phyloP scores from a whole-genome alignment of 345 rosid genomes.

The Corchorus capsularis region DNA sequence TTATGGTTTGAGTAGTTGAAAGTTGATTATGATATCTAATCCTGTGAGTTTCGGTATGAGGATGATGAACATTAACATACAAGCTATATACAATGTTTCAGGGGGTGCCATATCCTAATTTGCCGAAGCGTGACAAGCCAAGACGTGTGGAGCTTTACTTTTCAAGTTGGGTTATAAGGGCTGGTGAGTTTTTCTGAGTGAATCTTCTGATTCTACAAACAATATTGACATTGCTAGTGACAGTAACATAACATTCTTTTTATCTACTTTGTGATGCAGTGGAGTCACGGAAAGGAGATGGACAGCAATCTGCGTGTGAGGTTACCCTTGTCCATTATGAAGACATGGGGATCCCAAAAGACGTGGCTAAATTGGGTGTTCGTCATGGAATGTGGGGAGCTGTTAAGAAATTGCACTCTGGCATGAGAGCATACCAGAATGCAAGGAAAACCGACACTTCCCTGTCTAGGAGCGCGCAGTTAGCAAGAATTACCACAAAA shows the following conservation, averaged over 20 bases:
- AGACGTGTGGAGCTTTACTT: conserved; percentile 88
- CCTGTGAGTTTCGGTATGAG: neutral
- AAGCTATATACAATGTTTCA: conserved; percentile 30
- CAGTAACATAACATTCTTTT: neutral
- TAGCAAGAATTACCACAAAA: conserved; percentile 77
- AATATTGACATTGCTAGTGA: neutral
- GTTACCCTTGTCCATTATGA: conserved; percentile 83
- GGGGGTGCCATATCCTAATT: conserved; percentile 68
- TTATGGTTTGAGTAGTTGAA: neutral
- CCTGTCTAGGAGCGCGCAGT: conserved; percentile 66
- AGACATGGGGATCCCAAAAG: conserved; percentile 99
- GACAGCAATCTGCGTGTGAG: conserved; percentile 80
- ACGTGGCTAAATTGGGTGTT: conserved; percentile 88
- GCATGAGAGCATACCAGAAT: conserved; percentile 85
- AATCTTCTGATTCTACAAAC: neutral
- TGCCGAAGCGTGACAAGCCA: conserved; percentile 84
- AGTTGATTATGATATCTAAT: neutral
- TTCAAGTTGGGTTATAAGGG: conserved; percentile 89
- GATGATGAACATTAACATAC: conserved; percentile 10
- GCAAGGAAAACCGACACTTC: conserved; percentile 56
- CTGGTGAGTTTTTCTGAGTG: conserved; percentile 50
- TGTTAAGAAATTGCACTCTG: conserved; percentile 78
- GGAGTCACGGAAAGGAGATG: conserved; percentile 88
- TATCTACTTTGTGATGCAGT: conserved; percentile 44
- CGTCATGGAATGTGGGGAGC: conserved; percentile 99